Conservation (phyloP, 768 basidiomycete species). For the Podaxis pistillaris region DNA sequence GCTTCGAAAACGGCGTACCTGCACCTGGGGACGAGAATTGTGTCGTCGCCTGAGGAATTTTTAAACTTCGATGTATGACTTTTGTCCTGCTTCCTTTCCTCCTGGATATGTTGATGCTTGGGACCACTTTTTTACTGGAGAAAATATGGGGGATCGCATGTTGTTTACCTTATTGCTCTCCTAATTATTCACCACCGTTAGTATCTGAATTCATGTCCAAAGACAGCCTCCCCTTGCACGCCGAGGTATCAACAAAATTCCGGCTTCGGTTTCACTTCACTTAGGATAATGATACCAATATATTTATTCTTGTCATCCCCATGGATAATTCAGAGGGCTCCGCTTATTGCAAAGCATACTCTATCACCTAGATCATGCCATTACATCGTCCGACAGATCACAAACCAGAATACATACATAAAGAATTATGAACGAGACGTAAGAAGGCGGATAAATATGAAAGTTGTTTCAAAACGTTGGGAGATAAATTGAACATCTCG, state of each 20-base stretch:
- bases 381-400: neutral
- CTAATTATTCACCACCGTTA: neutral
- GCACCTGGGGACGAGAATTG: constrained; percentile 26
- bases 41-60: constrained; percentile 23
- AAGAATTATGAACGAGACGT: neutral
- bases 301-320: constrained; percentile 11
- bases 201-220: neutral
- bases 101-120: neutral
- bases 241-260: neutral
- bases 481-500: neutral
- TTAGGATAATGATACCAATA: constrained; percentile 11
- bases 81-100: neutral
- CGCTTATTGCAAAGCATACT: constrained; percentile 9
- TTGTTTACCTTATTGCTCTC: neutral
- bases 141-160: neutral
- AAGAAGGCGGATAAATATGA: constrained; percentile 12
- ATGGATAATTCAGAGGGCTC: constrained; percentile 3
- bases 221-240: neutral
- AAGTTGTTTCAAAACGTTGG: constrained; percentile 8
- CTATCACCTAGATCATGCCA: constrained; percentile 9
- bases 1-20: constrained; percentile 28
- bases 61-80: neutral
- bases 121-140: neutral
- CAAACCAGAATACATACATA: constrained; percentile 12
- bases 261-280: neutral